Conservation (phyloP, 1,284 basidiomycete species). For the Leccinum griseonigrum region DNA sequence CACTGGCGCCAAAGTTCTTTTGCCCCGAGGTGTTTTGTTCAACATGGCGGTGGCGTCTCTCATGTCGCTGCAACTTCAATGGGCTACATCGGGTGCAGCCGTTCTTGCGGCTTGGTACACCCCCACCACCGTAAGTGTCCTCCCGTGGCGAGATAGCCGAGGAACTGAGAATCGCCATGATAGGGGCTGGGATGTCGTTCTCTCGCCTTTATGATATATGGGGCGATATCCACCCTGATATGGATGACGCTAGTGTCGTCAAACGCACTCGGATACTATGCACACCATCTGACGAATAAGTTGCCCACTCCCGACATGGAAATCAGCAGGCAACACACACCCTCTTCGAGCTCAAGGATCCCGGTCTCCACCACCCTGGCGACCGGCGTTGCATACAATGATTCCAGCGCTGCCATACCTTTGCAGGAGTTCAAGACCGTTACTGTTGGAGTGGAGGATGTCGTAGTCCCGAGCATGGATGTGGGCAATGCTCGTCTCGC, state of each 20-base stretch:
- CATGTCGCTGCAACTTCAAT: conserved; percentile 36
- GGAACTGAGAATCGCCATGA: background rate
- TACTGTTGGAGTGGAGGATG: background rate
- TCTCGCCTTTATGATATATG: conserved; percentile 39
- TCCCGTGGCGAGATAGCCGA: background rate
- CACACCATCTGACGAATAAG: conserved; percentile 1
- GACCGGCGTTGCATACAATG: background rate
- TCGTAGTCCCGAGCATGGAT: rapidly evolving
- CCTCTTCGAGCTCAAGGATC: background rate
- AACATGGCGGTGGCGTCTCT: conserved; percentile 37
- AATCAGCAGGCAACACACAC: background rate
- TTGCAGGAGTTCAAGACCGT: background rate
- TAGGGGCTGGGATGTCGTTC: conserved; percentile 41
- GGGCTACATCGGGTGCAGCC: conserved; percentile 38
- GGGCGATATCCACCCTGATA: conserved; percentile 32
- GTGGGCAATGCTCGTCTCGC: background rate
- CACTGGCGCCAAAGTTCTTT: conserved; percentile 12
- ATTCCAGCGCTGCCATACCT: background rate
- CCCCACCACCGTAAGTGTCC: conserved; percentile 32
- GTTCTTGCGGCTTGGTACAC: conserved; percentile 37
- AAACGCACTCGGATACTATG: conserved; percentile 36
- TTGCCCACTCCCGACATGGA: background rate
- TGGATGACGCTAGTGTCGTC: conserved; percentile 40
- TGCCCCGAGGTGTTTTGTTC: conserved; percentile 28
- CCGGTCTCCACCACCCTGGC: background rate